Conservation (phyloP, 164 flowering plant genomes). For the Liquidambar formosana region DNA sequence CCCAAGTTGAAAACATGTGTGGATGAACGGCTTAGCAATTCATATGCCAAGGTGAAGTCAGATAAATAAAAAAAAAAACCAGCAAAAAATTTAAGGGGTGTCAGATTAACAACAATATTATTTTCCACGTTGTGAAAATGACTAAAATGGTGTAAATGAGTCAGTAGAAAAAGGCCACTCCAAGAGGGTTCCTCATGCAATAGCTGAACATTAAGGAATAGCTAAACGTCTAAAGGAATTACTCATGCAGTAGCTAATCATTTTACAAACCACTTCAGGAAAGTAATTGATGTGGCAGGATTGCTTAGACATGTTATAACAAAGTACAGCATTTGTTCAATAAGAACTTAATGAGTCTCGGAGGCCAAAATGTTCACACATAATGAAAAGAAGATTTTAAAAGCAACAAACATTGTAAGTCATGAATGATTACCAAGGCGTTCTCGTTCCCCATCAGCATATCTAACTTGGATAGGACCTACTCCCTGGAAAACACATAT, state of each 20-base stretch:
- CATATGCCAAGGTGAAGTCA: too few species aligned
- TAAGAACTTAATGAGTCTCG: too few species aligned
- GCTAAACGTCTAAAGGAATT: not conserved
- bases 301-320: not conserved
- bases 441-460: constrained; percentile 97
- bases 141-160: too few species aligned
- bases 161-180: too few species aligned
- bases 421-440: constrained; percentile 70
- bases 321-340: not conserved
- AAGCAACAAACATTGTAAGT: not conserved
- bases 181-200: too few species aligned
- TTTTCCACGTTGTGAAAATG: too few species aligned
- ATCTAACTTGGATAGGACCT: constrained; percentile 96
- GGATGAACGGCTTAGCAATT: too few species aligned
- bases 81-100: too few species aligned
- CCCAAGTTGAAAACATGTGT: too few species aligned
- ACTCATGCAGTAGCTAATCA: not conserved
- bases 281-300: not conserved
- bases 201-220: not conserved
- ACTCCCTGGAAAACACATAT: constrained; percentile 54
- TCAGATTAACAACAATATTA: too few species aligned
- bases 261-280: too few species aligned
- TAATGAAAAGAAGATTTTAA: not conserved
- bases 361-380: not conserved
- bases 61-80: too few species aligned